Evolutionary conservation across 805 yeast genomes (phyloP).

Genomic region (Metschnikowia noctiluminum): DNA sequence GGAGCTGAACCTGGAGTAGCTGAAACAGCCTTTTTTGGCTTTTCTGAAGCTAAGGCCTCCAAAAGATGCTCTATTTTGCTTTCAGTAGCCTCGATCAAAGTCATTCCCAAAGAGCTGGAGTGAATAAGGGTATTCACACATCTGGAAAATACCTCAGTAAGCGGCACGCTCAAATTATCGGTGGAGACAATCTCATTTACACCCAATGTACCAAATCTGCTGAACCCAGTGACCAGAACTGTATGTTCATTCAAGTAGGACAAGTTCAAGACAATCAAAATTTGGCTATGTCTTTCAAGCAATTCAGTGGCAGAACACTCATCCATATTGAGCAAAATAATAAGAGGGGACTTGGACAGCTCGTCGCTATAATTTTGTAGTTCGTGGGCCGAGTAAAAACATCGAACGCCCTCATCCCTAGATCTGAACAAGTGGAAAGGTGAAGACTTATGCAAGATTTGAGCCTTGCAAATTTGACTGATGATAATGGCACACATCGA

Average conservation of each 20-base stretch:
- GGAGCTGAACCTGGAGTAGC: no score
- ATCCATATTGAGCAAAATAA: conserved; percentile 60
- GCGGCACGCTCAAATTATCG: conserved; percentile 19
- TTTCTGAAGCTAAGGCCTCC: background rate
- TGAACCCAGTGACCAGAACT: conserved; percentile 11
- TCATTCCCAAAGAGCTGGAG: conserved; percentile 22
- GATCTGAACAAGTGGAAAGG: conserved; percentile 83
- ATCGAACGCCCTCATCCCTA: conserved; percentile 24
- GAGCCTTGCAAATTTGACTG: conserved; percentile 62
- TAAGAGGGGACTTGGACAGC: conserved; percentile 57
- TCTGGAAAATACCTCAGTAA: conserved; percentile 23
- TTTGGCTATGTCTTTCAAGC: conserved; percentile 32
- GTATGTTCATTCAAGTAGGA: conserved; percentile 33
- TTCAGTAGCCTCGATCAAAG: conserved; percentile 6
- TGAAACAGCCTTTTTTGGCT: no score
- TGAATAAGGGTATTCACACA: conserved; percentile 23
- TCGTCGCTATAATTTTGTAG: conserved; percentile 49
- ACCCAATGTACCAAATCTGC: conserved; percentile 13
- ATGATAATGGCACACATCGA: conserved; percentile 40
- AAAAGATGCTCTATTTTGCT: conserved; percentile 1
- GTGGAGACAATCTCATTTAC: conserved; percentile 23
- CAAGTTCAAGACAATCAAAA: conserved; percentile 50
- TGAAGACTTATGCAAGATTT: conserved; percentile 69
- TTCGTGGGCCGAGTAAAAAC: conserved; percentile 74
- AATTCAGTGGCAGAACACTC: conserved; percentile 30